A percentile compares a stretch with the other conserved stretches of the same genome.
phyloP scores from a whole-genome alignment of 768 basidiomycete genomes.

The Sarcodon sp. region DNA sequence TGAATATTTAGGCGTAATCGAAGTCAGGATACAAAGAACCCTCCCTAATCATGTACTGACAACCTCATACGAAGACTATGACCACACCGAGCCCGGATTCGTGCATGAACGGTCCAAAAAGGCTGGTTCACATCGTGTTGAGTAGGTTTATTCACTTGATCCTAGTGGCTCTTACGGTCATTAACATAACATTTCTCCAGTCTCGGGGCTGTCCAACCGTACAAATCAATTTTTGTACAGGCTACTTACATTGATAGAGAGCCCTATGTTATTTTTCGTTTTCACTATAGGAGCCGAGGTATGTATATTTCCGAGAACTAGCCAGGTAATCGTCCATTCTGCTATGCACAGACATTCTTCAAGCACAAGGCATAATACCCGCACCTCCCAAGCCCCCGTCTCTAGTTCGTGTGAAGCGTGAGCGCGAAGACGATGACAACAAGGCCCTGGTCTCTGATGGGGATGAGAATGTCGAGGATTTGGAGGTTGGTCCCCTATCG shows the following conservation, averaged over 20 bases:
- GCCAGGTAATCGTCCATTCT: no score
- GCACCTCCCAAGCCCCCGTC: neutral
- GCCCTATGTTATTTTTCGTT: slow-evolving; percentile 6
- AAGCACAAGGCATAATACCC: slow-evolving; percentile 3
- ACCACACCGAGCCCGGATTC: neutral
- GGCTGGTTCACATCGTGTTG: neutral
- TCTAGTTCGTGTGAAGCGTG: neutral
- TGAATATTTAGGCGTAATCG: slow-evolving; percentile 5
- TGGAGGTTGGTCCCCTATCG: neutral
- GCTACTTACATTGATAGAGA: slow-evolving; percentile 4
- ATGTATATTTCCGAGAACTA: neutral
- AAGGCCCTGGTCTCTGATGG: neutral
- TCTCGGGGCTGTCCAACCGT: neutral
- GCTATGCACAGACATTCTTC: neutral
- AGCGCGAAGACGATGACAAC: neutral
- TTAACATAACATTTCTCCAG: neutral
- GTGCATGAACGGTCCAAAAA: slow-evolving; percentile 2
- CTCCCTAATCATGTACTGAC: neutral
- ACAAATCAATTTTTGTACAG: slow-evolving; percentile 1
- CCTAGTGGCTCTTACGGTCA: no score
- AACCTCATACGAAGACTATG: neutral
- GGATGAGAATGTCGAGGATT: neutral
- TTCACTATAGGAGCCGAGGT: slow-evolving; percentile 8
- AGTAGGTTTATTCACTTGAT: neutral
- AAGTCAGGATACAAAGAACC: slow-evolving; percentile 5